Evolutionary conservation across 306 rosid genomes (phyloP).

Genomic region (Luffa aegyptiaca): DNA sequence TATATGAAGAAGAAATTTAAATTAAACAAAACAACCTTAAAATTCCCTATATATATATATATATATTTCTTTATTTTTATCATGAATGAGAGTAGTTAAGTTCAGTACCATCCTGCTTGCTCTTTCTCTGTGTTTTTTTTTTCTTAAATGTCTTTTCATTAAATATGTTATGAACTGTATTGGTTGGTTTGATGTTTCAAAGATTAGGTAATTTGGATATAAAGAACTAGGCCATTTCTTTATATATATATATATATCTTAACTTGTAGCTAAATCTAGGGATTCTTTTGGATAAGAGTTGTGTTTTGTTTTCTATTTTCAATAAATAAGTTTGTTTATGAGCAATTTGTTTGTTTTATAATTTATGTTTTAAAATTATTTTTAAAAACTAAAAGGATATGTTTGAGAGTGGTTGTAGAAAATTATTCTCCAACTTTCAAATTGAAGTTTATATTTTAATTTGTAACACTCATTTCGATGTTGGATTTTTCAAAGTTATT

Average conservation of each 20-base stretch:
- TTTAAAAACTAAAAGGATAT: background rate
- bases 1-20: background rate
- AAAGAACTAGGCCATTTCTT: background rate
- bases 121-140: background rate
- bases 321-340: background rate
- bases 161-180: background rate
- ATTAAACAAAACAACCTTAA: background rate
- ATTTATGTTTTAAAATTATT: background rate
- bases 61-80: background rate
- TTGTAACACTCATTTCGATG: background rate
- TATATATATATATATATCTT: too few species aligned
- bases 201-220: background rate
- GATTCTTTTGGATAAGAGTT: background rate
- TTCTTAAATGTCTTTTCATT: background rate
- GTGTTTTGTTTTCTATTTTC: background rate
- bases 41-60: background rate
- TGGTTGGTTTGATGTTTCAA: background rate
- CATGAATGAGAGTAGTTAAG: background rate
- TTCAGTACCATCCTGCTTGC: background rate
- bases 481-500: background rate
- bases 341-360: background rate
- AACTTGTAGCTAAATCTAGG: background rate
- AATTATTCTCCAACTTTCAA: background rate
- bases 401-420: background rate
- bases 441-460: background rate